A percentile compares a stretch with the other conserved stretches of the same genome.
phyloP scores from a whole-genome alignment of 192 early-diverging fungal genomes.

The Oehlia diaphana region DNA sequence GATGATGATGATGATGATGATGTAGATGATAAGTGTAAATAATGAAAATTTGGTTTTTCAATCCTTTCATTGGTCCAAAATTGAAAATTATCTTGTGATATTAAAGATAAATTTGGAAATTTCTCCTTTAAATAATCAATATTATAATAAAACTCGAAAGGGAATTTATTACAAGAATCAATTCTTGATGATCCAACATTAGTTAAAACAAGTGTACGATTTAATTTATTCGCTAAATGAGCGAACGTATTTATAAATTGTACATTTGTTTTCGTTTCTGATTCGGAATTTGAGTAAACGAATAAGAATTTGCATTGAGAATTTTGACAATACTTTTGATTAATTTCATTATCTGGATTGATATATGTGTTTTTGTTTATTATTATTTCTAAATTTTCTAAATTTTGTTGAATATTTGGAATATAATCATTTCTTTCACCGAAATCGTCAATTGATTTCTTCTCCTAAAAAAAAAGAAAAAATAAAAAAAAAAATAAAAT shows the following conservation, averaged over 20 bases:
- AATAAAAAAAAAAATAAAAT: no score
- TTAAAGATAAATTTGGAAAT: not conserved
- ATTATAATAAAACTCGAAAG: conserved; percentile 39
- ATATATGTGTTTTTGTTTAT: no score
- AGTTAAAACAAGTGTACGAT: conserved; percentile 40
- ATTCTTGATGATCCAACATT: conserved; percentile 36
- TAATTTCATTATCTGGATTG: not conserved
- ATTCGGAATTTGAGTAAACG: not conserved
- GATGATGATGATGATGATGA: no score
- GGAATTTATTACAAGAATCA: conserved; percentile 33
- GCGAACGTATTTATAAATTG: conserved; percentile 35
- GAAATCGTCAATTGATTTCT: no score
- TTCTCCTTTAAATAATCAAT: not conserved
- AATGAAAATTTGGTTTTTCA: not conserved
- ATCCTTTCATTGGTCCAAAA: not conserved
- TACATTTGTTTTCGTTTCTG: conserved; percentile 40
- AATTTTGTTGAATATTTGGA: no score
- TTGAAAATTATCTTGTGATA: conserved; percentile 4
- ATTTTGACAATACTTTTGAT: not conserved
- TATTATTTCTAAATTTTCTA: no score
- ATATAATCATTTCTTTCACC: no score
- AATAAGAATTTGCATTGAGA: conserved; percentile 3
- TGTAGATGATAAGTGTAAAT: no score
- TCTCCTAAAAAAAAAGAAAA: no score
- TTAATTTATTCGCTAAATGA: conserved; percentile 31